phyloP scores from a whole-genome alignment of 1,284 basidiomycete genomes.

The Austroboletus rostrupii region DNA sequence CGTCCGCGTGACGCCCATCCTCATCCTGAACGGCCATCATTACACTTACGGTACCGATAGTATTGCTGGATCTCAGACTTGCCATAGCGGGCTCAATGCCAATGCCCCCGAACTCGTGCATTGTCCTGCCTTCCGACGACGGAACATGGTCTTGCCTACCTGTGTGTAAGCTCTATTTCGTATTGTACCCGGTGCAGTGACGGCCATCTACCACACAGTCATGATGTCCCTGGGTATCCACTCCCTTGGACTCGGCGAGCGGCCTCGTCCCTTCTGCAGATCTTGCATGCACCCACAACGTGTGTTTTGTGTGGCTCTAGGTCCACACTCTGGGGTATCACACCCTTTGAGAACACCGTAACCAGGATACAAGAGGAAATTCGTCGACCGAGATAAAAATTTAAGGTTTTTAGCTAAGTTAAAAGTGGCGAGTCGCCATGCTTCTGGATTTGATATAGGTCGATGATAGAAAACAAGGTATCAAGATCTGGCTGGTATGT shows the following conservation, averaged over 20 bases:
- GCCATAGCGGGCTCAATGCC: slow-evolving; percentile 18
- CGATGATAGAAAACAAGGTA: slow-evolving; percentile 13
- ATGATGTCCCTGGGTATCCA: not conserved
- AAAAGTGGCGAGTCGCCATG: slow-evolving; percentile 22
- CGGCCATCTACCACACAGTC: too few species aligned
- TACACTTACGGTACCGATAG: slow-evolving; percentile 31
- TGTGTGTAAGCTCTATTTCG: slow-evolving; percentile 16
- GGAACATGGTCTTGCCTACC: slow-evolving; percentile 19
- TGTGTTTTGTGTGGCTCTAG: slow-evolving; percentile 15
- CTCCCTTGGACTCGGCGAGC: not conserved
- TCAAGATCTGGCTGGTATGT: slow-evolving; percentile 18
- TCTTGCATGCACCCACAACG: slow-evolving; percentile 10
- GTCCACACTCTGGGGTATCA: slow-evolving; percentile 14
- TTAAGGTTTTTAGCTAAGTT: slow-evolving; percentile 32
- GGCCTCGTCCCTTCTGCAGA: not conserved
- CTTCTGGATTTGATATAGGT: slow-evolving; percentile 25
- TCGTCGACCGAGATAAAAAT: slow-evolving; percentile 17
- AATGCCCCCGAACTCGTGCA: slow-evolving; percentile 19
- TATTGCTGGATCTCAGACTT: slow-evolving; percentile 23
- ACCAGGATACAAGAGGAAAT: slow-evolving; percentile 23
- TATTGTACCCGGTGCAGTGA: not conserved
- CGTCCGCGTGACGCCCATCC: slow-evolving; percentile 23
- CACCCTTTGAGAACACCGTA: slow-evolving; percentile 16
- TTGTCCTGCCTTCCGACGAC: slow-evolving; percentile 23
- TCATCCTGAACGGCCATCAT: slow-evolving; percentile 28